Conservation (phyloP, 2,329 filamentous ascomycete genomes). For the Arthrobotrys megalospora region DNA sequence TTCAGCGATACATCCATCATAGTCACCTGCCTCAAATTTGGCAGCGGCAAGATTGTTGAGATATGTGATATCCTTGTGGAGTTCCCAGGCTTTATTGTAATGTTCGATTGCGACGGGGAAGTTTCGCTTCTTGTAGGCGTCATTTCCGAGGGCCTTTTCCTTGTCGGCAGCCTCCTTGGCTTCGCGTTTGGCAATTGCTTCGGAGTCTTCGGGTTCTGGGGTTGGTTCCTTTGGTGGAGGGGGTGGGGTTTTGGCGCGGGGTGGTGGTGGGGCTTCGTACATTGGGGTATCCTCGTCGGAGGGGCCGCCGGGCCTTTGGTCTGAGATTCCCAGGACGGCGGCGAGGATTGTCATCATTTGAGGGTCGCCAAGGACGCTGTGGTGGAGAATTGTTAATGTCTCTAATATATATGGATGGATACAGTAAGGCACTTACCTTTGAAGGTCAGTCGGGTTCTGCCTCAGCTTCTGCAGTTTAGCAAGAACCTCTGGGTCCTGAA, state of each 20-base stretch:
- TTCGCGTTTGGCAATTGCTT: conserved; percentile 85
- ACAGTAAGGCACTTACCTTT: conserved; percentile 65
- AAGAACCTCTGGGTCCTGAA: conserved; percentile 91
- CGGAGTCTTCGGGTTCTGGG: conserved; percentile 81
- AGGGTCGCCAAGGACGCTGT: conserved; percentile 84
- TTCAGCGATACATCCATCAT: conserved; percentile 84
- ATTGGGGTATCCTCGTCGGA: conserved; percentile 62
- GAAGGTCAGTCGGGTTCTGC: conserved; percentile 83
- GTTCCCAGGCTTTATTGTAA: conserved; percentile 94
- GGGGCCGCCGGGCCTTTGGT: conserved; percentile 74
- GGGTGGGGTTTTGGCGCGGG: conserved; percentile 74
- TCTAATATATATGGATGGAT: conserved; percentile 63
- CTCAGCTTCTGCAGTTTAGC: conserved; percentile 85
- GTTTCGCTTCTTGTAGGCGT: conserved; percentile 97
- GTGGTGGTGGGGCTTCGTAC: conserved; percentile 67
- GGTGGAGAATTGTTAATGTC: background rate
- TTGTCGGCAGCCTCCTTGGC: conserved; percentile 93
- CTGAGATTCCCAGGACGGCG: conserved; percentile 92
- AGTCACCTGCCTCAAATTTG: conserved; percentile 96
- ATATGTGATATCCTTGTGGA: conserved; percentile 96
- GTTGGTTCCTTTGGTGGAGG: conserved; percentile 77
- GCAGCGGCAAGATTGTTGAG: conserved; percentile 96
- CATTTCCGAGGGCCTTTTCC: conserved; percentile 93
- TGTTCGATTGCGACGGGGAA: conserved; percentile 95
- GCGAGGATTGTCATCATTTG: conserved; percentile 94